These are phyloP conservation scores for Gastrolobium bilobum DNA, from an alignment of 306 rosid species.

Conservation along the genomic window DNA sequence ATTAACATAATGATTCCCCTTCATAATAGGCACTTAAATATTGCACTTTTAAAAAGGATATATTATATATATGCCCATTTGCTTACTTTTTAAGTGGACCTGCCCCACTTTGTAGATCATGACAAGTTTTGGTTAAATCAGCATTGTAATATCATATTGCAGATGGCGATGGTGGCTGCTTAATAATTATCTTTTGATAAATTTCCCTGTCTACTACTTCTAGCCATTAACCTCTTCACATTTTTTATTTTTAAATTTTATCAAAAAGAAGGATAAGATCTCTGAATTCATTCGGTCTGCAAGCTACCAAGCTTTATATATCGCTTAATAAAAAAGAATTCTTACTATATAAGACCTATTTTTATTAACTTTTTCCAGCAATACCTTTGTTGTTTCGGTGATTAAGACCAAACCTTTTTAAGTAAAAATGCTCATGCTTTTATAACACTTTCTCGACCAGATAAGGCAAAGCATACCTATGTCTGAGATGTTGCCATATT, in stretches of 20 bases:
- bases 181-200: constrained; percentile 5
- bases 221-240: background rate
- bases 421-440: background rate
- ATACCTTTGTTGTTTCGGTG: constrained; percentile 22
- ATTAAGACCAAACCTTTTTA: background rate
- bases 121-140: constrained; percentile 31
- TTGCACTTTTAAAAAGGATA: constrained; percentile 22
- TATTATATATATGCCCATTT: background rate
- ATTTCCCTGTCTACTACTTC: background rate
- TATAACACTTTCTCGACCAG: background rate
- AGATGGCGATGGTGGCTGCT: constrained; percentile 33
- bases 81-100: constrained; percentile 36
- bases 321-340: background rate
- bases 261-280: constrained; percentile 36
- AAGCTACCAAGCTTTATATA: constrained; percentile 5
- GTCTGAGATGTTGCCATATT: background rate
- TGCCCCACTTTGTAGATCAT: constrained; percentile 38
- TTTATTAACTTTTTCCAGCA: constrained; percentile 9
- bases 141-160: background rate
- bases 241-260: background rate
- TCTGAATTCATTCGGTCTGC: constrained; percentile 2
- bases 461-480: background rate
- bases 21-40: constrained; percentile 21
- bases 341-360: background rate
- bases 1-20: constrained; percentile 30